Conservation (phyloP, 2,329 filamentous ascomycete species). For the Nakataea oryzae region DNA sequence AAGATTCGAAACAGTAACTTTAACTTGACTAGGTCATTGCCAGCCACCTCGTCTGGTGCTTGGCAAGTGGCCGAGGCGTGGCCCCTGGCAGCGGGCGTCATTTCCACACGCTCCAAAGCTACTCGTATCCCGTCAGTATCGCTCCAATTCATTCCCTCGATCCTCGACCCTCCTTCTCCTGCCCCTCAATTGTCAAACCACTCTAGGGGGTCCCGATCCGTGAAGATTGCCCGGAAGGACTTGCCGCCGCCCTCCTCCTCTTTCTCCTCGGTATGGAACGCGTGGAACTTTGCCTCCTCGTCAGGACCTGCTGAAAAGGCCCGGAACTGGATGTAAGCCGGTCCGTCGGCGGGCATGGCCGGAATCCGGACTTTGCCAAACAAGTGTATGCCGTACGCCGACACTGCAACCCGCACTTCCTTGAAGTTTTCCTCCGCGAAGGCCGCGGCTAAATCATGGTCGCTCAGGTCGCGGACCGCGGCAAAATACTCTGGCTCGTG, state of each 20-base stretch:
- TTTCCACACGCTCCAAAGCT: not conserved
- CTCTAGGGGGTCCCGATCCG: slow-evolving; percentile 32
- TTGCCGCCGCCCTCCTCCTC: slow-evolving; percentile 26
- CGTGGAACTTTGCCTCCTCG: slow-evolving; percentile 29
- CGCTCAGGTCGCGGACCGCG: slow-evolving; percentile 28
- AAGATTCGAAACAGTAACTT: not conserved
- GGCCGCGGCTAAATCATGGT: slow-evolving; percentile 22
- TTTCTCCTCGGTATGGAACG: slow-evolving; percentile 35
- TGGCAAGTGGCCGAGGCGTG: too few species aligned
- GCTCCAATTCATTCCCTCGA: too few species aligned
- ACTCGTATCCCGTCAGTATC: not conserved
- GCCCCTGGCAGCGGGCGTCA: not conserved
- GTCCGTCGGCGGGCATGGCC: slow-evolving; percentile 18
- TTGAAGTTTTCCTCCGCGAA: slow-evolving; percentile 29
- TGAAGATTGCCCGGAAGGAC: slow-evolving; percentile 34
- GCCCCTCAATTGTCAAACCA: slow-evolving; percentile 39
- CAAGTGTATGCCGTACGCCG: slow-evolving; percentile 36
- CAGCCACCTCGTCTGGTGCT: too few species aligned
- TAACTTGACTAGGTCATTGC: not conserved
- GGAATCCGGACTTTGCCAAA: slow-evolving; percentile 39
- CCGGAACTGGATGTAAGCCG: slow-evolving; percentile 35
- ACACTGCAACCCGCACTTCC: slow-evolving; percentile 30
- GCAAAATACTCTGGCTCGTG: slow-evolving; percentile 46
- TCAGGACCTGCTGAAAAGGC: slow-evolving; percentile 31
- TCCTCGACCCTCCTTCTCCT: not conserved